Base-by-base conservation (phyloP, 164 flowering plant species). In the Platanus orientalis region DNA sequence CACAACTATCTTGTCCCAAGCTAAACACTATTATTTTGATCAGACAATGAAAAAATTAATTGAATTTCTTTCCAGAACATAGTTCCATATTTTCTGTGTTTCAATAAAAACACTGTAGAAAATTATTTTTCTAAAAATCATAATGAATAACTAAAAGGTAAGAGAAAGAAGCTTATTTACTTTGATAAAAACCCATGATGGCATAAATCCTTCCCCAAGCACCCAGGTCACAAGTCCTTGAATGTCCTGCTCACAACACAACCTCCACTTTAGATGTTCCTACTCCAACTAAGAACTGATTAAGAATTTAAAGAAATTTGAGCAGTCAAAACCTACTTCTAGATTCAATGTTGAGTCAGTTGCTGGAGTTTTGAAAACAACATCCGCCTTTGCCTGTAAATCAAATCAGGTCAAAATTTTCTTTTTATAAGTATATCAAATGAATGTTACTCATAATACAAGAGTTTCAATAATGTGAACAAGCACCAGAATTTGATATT, bases 191-290 rank as follows among this genome's bases (percentile, higher is more conserved):
- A 81, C 80, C 99, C 97, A 95, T 11, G 97, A 81, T 7, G 97
- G 99, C 97, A 88, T 88, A 71, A 78, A 75, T 12, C 97, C 99
- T 59, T 95, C 97, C 53, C 83, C 94, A 78, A 91, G 94, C 40
- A 95, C 97, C 99, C 99, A 95, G 17, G 89, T 88, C 23, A 87
- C 89, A 72, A 95, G 94, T 32, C 92, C 97, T 78, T 95, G 99
- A 70, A 95, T 77, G 60, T 95, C 97, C 99, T 94, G 84, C 62
- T 57, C 48, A 77, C 26, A 63, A 67, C 6, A 52, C 14, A 63
- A 69, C 66, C 29, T 26, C 53, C 19, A 51, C 47, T 16, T 30
- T 63, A 47, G 29, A 44, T 26, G 36, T 19, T 60, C 19, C 20
- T 36, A 39, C 7, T 42, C 12, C 25, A 60, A 63, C 17, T 57